phyloP scores from a whole-genome alignment of 2,329 filamentous ascomycete species.

The Aspergillus spinulosporus region DNA sequence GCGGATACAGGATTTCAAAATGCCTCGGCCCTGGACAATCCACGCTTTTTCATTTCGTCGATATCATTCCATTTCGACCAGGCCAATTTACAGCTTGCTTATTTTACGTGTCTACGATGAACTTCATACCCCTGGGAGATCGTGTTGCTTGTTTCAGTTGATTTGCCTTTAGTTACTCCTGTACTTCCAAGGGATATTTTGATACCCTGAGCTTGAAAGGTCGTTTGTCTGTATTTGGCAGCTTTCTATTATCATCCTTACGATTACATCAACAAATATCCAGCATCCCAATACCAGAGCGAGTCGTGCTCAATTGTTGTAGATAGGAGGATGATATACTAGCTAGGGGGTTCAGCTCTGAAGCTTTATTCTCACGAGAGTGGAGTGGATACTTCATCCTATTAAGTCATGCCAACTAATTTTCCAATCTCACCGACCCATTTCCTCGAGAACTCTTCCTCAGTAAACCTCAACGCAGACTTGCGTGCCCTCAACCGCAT shows the following conservation, averaged over 20 bases:
- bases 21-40: conserved; percentile 5
- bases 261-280: neutral
- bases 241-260: neutral
- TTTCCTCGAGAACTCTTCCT: conserved; percentile 75
- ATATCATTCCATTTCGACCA: no score
- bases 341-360: no score
- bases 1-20: conserved; percentile 22
- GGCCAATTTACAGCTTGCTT: no score
- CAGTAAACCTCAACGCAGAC: conserved; percentile 82
- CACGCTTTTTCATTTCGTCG: neutral
- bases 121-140: conserved; percentile 26
- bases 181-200: conserved; percentile 4
- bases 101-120: conserved; percentile 26
- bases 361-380: no score
- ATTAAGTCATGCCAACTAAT: conserved; percentile 56
- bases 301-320: no score
- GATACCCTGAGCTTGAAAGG: neutral
- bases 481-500: conserved; percentile 74
- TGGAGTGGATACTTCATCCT: no score
- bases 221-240: neutral
- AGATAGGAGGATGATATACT: no score
- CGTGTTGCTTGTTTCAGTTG: conserved; percentile 11
- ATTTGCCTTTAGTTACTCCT: neutral
- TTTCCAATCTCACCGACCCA: conserved; percentile 76
- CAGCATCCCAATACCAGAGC: neutral